phyloP scores from a whole-genome alignment of 1,139 yeast species.

The Kazachstania sp. region DNA sequence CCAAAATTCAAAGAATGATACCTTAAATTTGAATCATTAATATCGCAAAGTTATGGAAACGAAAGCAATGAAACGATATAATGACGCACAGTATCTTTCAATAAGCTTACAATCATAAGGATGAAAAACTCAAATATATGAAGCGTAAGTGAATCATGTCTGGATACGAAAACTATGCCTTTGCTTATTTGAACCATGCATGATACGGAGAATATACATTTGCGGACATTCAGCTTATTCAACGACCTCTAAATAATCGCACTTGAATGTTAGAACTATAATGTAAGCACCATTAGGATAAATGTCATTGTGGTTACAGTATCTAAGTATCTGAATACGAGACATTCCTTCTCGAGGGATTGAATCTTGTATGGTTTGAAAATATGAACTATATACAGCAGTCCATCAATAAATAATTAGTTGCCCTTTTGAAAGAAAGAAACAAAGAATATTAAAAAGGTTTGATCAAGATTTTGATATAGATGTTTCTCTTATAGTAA shows the following conservation, averaged over 20 bases:
- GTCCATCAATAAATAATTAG: conserved; percentile 11
- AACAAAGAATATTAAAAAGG: background rate
- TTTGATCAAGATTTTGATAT: background rate
- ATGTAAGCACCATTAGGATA: background rate
- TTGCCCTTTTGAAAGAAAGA: background rate
- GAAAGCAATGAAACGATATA: conserved; percentile 18
- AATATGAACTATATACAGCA: conserved; percentile 3
- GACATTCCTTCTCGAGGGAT: background rate
- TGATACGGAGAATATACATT: too few species aligned
- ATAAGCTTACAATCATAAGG: conserved; percentile 11
- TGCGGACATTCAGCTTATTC: too few species aligned
- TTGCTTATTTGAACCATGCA: too few species aligned
- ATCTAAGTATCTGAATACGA: background rate
- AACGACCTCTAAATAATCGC: too few species aligned
- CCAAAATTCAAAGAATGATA: conserved; percentile 1
- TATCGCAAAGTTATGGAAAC: conserved; percentile 25
- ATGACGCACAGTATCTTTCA: conserved; percentile 14
- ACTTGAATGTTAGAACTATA: background rate
- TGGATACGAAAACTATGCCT: background rate
- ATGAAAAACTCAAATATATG: conserved; percentile 19
- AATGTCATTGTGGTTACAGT: background rate
- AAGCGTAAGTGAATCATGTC: conserved; percentile 7
- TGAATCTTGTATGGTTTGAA: conserved; percentile 1
- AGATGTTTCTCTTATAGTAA: too few species aligned
- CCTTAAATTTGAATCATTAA: conserved; percentile 11